These are phyloP conservation scores for Pseudogymnoascus sp. DNA, from an alignment of 2,329 filamentous ascomycete species.

Conservation along the genomic window DNA sequence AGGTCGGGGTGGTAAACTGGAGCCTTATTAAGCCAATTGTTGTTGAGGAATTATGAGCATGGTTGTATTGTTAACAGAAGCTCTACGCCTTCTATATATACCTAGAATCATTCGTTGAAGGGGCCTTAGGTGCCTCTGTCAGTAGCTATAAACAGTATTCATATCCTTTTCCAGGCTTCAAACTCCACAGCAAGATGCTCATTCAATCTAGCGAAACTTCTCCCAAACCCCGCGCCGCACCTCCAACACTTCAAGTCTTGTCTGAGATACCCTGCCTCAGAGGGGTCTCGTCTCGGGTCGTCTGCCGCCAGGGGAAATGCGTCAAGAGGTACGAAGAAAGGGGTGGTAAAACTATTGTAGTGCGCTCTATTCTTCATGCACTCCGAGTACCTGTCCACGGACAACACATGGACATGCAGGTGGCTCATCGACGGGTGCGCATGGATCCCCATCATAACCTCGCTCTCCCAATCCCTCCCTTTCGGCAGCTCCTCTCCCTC, in stretches of 20 bases:
- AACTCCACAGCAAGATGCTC: slow-evolving; percentile 70
- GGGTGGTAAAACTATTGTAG: slow-evolving; percentile 85
- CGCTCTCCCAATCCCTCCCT: slow-evolving; percentile 71
- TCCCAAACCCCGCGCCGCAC: slow-evolving; percentile 67
- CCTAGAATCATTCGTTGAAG: neutral
- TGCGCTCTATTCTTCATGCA: slow-evolving; percentile 75
- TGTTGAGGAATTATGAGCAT: neutral
- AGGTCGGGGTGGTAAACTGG: neutral
- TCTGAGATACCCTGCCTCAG: slow-evolving; percentile 51
- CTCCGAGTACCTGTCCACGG: slow-evolving; percentile 68
- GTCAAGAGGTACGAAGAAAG: slow-evolving; percentile 71
- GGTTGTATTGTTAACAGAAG: neutral
- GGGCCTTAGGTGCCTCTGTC: neutral
- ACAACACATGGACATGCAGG: slow-evolving; percentile 82
- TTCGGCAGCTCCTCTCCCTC: slow-evolving; percentile 48
- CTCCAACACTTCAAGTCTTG: slow-evolving; percentile 75
- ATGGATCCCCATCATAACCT: slow-evolving; percentile 75
- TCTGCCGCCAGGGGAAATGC: slow-evolving; percentile 69
- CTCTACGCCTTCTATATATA: neutral
- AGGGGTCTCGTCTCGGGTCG: slow-evolving; percentile 56
- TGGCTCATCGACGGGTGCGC: slow-evolving; percentile 87
- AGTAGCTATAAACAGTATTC: slow-evolving; percentile 13
- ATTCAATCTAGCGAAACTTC: slow-evolving; percentile 68
- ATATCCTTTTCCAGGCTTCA: slow-evolving; percentile 64
- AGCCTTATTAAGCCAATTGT: neutral